Conservation (phyloP, 331 rosid genomes). For the Stylosanthes scabra region DNA sequence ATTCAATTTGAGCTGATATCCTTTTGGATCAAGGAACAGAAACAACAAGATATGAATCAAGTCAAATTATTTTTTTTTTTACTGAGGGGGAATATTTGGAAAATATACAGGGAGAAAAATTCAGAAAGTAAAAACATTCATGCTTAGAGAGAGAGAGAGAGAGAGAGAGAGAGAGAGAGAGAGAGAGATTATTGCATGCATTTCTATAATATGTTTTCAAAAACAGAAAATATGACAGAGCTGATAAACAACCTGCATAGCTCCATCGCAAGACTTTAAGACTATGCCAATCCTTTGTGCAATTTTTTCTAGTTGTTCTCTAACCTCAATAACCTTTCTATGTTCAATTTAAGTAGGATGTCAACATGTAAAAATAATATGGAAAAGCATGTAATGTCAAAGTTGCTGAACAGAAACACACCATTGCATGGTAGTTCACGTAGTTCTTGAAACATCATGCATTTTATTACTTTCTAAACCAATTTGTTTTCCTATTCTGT, state of each 20-base stretch:
- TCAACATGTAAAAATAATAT: constrained; percentile 31
- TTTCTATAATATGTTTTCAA: constrained; percentile 3
- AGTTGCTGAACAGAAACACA: constrained; percentile 46
- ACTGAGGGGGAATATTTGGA: constrained; percentile 29
- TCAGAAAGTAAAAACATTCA: constrained; percentile 13
- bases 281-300: constrained; percentile 82
- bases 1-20: constrained; percentile 81
- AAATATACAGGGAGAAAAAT: constrained; percentile 15
- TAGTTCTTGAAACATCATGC: constrained; percentile 52
- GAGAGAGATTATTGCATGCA: constrained; percentile 12
- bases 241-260: constrained; percentile 57
- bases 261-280: constrained; percentile 78
- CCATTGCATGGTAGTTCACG: constrained; percentile 96
- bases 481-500: no score
- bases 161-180: constrained; percentile 6
- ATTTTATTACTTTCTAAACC: no score
- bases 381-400: constrained; percentile 28
- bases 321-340: constrained; percentile 87
- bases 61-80: constrained; percentile 12
- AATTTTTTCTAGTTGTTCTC: constrained; percentile 87
- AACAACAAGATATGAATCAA: constrained; percentile 21
- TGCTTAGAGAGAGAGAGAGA: background rate
- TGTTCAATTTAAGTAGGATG: constrained; percentile 46
- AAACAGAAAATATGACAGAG: constrained; percentile 3
- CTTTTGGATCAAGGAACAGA: constrained; percentile 47